phyloP scores from a whole-genome alignment of 2,329 filamentous ascomycete genomes.

The Alternaria dauci region DNA sequence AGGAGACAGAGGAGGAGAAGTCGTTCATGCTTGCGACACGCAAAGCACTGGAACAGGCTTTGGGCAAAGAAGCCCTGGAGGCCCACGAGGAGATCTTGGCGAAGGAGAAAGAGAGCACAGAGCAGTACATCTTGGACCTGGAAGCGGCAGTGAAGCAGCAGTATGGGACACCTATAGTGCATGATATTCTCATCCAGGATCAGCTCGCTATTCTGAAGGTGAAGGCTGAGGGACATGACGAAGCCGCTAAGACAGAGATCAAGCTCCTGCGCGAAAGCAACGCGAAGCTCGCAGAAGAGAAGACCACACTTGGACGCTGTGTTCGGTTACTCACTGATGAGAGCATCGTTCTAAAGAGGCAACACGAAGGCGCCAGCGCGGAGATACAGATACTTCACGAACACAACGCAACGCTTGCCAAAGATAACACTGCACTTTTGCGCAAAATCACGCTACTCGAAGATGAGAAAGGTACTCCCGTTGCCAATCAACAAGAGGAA shows the following conservation, averaged over 20 bases:
- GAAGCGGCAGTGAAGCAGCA: conserved; percentile 9
- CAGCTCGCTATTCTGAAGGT: conserved; percentile 6
- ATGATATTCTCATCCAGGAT: not conserved
- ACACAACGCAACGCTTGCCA: conserved; percentile 1
- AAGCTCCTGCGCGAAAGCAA: conserved; percentile 7
- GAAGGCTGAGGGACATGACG: not conserved
- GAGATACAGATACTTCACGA: not conserved
- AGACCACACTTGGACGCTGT: not conserved
- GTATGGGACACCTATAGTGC: not conserved
- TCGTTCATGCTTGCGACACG: conserved; percentile 5
- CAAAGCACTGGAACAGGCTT: conserved; percentile 1
- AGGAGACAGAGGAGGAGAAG: not conserved
- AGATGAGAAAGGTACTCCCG: not conserved
- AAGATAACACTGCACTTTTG: not conserved
- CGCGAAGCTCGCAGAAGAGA: conserved; percentile 1
- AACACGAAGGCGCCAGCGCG: not conserved
- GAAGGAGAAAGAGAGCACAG: not conserved
- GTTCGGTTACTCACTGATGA: not conserved
- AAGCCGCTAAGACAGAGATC: conserved; percentile 5
- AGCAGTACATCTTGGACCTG: conserved; percentile 7
- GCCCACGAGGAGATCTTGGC: not conserved
- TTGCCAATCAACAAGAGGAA: not conserved
- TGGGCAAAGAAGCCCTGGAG: conserved; percentile 7
- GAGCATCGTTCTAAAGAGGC: not conserved
- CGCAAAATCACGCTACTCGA: not conserved